Evolutionary conservation across 1,139 yeast species (phyloP), one percentile per base, ranked within the genome.

Genomic region (Yamadazyma buinensis): DNA sequence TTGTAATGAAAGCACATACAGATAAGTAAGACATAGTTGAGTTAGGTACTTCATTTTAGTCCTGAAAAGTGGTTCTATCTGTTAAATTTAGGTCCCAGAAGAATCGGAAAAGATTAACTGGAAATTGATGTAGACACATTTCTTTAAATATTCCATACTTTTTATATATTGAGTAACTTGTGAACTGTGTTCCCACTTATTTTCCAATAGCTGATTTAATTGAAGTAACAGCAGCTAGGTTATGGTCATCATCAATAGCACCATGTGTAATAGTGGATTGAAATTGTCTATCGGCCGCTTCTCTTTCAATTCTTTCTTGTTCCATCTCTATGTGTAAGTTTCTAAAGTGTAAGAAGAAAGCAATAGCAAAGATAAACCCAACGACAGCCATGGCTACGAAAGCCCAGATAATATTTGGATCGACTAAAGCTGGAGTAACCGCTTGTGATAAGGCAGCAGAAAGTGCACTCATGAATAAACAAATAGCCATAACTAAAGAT

Each of bases 401-500:
- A 31, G 46, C 46, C 48, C 49, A 45, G 26, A 41, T 46, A 19
- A 46, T 44, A 28, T 44, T 30, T 19, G 51, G 51, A 37, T 45
- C 49, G 30, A 30, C 36, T 28, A 48, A 61, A 5, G 78, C 78
- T 32, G 78, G 72, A 23, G 77, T 67, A 30, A 71, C 57, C 19
- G 80, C 81, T 52, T 74, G 75, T 14, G 75, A 67, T 31, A 77
- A 51, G 12, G 83, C 83, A 28, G 83, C 77, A 10, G 81, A 64
- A 33, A 80, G 49, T 8, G 87, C 84, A 36, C 71, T 69, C 34
- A 75, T 76, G 46, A 78, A 67, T 43, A 81, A 64, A 64, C 79
- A 79, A 39, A 82, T 55, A 5, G 88, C 78, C 76, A 79, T 72
- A 33, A 80, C 83, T 43, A 81, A 67, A 35, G 84, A 78, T 54